A percentile compares a stretch with the other conserved stretches of the same genome.
Conservation (phyloP, 768 basidiomycete species). For the Phanerochaete carnosa region DNA sequence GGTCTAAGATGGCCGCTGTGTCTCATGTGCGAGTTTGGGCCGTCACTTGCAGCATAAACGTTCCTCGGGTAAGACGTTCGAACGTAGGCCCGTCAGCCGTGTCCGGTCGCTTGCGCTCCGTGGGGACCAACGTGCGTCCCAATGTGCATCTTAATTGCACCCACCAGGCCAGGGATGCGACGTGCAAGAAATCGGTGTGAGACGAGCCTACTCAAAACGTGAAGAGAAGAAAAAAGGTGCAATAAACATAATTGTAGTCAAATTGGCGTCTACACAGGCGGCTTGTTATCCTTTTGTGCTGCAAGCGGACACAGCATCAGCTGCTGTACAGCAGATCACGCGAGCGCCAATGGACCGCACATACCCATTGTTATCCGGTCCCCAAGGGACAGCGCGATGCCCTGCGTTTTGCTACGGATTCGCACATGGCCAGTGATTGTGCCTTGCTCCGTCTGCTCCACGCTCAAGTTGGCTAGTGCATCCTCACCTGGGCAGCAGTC, state of each 20-base stretch:
- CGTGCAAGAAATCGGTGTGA: no score
- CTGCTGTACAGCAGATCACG: not conserved
- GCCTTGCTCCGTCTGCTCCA: slow-evolving; percentile 83
- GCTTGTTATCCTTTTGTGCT: slow-evolving; percentile 44
- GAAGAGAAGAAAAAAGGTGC: slow-evolving; percentile 4
- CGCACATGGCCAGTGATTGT: slow-evolving; percentile 90
- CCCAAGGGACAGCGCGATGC: slow-evolving; percentile 92
- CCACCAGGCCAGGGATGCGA: no score
- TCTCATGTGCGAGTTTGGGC: no score
- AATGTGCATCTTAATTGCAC: no score
- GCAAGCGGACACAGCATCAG: slow-evolving; percentile 12
- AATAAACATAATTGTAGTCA: not conserved
- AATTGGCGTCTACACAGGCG: slow-evolving; percentile 22
- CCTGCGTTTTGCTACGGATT: slow-evolving; percentile 96
- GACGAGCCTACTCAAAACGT: not conserved
- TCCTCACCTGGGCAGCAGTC: slow-evolving; percentile 68
- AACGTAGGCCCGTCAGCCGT: no score
- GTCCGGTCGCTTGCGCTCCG: no score
- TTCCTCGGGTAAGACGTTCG: not conserved
- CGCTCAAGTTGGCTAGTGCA: slow-evolving; percentile 90
- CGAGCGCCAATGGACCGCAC: slow-evolving; percentile 18
- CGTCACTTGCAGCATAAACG: not conserved
- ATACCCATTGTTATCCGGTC: slow-evolving; percentile 74
- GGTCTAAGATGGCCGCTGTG: not conserved
- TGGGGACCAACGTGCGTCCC: no score